Base-by-base conservation (phyloP, 2,329 filamentous ascomycete genomes). In the Lachnellula cervina region DNA sequence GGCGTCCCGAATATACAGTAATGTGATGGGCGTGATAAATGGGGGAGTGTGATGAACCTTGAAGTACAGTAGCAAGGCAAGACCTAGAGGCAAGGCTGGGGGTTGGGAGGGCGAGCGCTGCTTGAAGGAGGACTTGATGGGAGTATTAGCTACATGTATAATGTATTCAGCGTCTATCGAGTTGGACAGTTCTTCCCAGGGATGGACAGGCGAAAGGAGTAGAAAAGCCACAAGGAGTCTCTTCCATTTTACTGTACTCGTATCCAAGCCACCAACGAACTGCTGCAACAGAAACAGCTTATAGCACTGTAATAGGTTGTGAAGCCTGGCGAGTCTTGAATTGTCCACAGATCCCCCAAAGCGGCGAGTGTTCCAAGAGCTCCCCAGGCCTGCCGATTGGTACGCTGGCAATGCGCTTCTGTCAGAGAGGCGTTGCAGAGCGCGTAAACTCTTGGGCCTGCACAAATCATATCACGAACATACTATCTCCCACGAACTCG, bases 281-380 rank as follows among this genome's bases (percentile, higher is more conserved):
- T 37, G 25, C 40, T 45, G 50, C 42, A 52, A 19, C 40, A 44
- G 38, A 37, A 51, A 28, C 49, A 37, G 37, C 37, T 16, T 40
- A 40, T 40, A 2, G 5, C 14, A 5, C 11, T 40, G 48, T 19
- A 51, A 42, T 34, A 51, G n/a, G 17, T 13, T 56, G 55, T 49
- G 44, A 43, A 21, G 35, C 53, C 51, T 54, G 54, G 48, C 42
- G 25, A 35, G 32, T n/a, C 28, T 45, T 49, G 42, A 16, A 42
- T 23, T 32, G 43, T 48, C 19, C 35, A 57, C 52, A 38, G 19
- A 44, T 44, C 17, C 40, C 45, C 51, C 57, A 66, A 64, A 62
- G 66, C 64, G 62, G 62, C 62, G 59, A 60, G 60, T 62, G 67
- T 67, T 69, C 63, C 64, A 67, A 59, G 46, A 62, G 51, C 52